Base-by-base conservation (phyloP, 2,329 filamentous ascomycete species). In the Pezicula neosporulosa region DNA sequence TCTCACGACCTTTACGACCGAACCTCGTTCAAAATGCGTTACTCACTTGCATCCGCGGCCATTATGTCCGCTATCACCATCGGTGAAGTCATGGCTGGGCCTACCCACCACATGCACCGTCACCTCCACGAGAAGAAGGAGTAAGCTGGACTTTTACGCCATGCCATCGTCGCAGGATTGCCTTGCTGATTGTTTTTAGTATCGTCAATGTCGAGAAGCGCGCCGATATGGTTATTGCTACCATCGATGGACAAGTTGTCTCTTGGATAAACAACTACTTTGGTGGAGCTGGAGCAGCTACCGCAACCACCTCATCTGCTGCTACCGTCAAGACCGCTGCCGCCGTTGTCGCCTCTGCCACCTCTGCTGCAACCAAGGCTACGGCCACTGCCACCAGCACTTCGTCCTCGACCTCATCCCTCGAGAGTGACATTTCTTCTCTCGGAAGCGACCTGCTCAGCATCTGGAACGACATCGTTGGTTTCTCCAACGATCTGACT, bases 71-170 rank as follows among this genome's bases (percentile, higher is more conserved):
- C 62, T 54, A 47, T 66, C 54, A 54, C 41, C 51, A 50, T 65
- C 50, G 54, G 59, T 48, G 63, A 64, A 51, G 60, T 55, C 49
- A 48, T 67, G 51, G 63, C 63, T 53, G 57, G 61, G 36, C 64
- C 64, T 53, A 53, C 62, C 35, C 62, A 65, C 51, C 63, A 66
- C 49, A 45, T 59, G 18, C 63, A 66, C 48, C 58, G 55, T 39
- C 54, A 57, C 42, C 49, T 48, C 6, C 63, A 67, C 47, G 50
- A 62, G 47, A 66, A 66, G 60, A 64, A 62, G 47, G 56, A 60
- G 64, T 66, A 63, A 64, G 59, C 30, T 33, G 30, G 12, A 13
- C 10, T 30, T 24, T 24, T 24, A 16, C 6, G 27, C 12, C 4
- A 16, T 30, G 8, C 3, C 19, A 10, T 21, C 12, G 13, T 16